A percentile compares a stretch with the other conserved stretches of the same genome.
phyloP scores from a whole-genome alignment of 495 filamentous ascomycete species.

The Rhizodiscina lignyota region DNA sequence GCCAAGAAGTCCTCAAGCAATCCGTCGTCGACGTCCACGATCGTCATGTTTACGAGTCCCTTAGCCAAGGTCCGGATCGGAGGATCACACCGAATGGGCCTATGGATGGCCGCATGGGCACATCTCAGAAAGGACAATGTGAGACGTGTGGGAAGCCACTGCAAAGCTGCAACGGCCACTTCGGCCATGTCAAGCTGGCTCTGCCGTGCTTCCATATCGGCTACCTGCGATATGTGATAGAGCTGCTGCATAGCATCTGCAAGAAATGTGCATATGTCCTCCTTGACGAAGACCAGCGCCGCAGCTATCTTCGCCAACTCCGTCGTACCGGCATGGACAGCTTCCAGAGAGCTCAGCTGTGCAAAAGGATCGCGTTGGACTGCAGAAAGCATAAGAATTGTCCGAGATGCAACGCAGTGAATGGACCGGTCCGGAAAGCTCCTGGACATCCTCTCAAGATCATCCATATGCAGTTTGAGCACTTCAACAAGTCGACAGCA shows the following conservation, averaged over 20 bases:
- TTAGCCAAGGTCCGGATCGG: conserved; percentile 18
- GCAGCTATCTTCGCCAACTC: conserved; percentile 56
- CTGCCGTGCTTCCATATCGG: conserved; percentile 90
- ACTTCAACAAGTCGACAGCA: conserved; percentile 72
- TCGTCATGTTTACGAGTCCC: conserved; percentile 72
- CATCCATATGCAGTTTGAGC: conserved; percentile 78
- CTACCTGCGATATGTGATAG: conserved; percentile 80
- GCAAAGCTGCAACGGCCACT: conserved; percentile 80
- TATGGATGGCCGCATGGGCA: conserved; percentile 74
- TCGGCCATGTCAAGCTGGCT: conserved; percentile 77
- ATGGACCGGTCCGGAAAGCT: conserved; percentile 79
- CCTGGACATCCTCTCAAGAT: conserved; percentile 67
- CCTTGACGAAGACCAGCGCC: conserved; percentile 56
- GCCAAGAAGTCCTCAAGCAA: conserved; percentile 86
- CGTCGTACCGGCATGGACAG: conserved; percentile 75
- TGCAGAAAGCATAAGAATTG: conserved; percentile 74
- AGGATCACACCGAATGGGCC: conserved; percentile 61
- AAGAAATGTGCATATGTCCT: conserved; percentile 70
- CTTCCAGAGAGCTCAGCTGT: conserved; percentile 55
- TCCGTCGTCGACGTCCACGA: conserved; percentile 84
- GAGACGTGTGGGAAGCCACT: conserved; percentile 66
- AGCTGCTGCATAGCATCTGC: conserved; percentile 84
- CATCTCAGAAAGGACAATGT: conserved; percentile 66
- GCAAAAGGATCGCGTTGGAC: conserved; percentile 73
- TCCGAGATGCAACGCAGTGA: conserved; percentile 55